Evolutionary conservation across 1,284 basidiomycete species (phyloP).

Genomic region (Ustilago cynodontis): DNA sequence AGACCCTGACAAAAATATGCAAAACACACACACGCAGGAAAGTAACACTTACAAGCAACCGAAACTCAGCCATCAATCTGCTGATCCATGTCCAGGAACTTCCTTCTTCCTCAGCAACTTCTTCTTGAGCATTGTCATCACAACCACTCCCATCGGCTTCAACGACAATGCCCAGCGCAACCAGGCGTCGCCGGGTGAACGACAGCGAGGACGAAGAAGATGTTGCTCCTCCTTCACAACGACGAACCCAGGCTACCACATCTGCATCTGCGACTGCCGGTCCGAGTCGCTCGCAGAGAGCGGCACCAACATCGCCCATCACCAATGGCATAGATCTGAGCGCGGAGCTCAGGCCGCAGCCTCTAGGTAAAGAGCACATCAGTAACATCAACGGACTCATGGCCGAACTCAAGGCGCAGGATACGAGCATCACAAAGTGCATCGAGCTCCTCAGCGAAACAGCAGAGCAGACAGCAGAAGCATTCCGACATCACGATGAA

Average conservation of each 20-base stretch:
- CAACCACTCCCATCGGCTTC: too few relatives aligned
- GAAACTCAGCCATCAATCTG: neutral
- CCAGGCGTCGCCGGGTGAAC: conserved; percentile 26
- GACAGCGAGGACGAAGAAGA: conserved; percentile 30
- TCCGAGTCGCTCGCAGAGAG: conserved; percentile 9
- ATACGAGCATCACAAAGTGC: conserved; percentile 18
- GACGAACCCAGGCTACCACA: conserved; percentile 16
- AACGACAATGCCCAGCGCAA: conserved; percentile 24
- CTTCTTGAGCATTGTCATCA: neutral
- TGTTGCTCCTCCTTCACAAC: conserved; percentile 17
- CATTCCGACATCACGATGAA: conserved; percentile 17
- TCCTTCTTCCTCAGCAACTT: neutral
- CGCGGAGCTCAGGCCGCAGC: conserved; percentile 30
- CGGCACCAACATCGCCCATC: neutral
- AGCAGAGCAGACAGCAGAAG: conserved; percentile 43
- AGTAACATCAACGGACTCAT: conserved; percentile 30
- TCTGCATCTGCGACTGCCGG: conserved; percentile 13
- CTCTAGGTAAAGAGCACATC: conserved; percentile 26
- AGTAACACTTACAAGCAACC: conserved; percentile 15
- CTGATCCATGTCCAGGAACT: neutral
- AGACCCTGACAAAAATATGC: conserved; percentile 1
- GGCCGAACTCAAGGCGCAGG: conserved; percentile 31
- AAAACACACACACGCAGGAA: neutral
- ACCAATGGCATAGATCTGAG: conserved; percentile 2
- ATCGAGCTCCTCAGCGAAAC: conserved; percentile 48